These are phyloP conservation scores for carrot (Daucus carota) DNA, from an alignment of 129 eudicot genomes.

Conservation along the genomic window DH1_v3.0 NC_030382.2:43739001-43739500, in stretches of 20 bases:
- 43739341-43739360: constrained; percentile 51
- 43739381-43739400: constrained; percentile 60
- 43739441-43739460: neutral
- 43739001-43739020: neutral
- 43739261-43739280: neutral
- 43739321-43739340: constrained; percentile 54
- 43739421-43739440: neutral
- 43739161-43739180: constrained; percentile 92
- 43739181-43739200: constrained; percentile 66
- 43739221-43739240: constrained; percentile 7
- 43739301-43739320: constrained; percentile 57
- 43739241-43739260: neutral
- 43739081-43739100: constrained; percentile 86
- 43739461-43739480: neutral
- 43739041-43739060: neutral
- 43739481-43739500: neutral
- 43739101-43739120: constrained; percentile 83
- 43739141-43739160: constrained; percentile 94
- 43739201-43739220: constrained; percentile 54
- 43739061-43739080: constrained; percentile 80
- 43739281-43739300: constrained; percentile 45
- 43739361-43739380: constrained; percentile 67
- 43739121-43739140: constrained; percentile 84
- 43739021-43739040: neutral
- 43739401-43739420: neutral